These are phyloP conservation scores for Coemansia sp. DNA, from an alignment of 192 early-diverging fungal species.

Conservation along the genomic window DNA sequence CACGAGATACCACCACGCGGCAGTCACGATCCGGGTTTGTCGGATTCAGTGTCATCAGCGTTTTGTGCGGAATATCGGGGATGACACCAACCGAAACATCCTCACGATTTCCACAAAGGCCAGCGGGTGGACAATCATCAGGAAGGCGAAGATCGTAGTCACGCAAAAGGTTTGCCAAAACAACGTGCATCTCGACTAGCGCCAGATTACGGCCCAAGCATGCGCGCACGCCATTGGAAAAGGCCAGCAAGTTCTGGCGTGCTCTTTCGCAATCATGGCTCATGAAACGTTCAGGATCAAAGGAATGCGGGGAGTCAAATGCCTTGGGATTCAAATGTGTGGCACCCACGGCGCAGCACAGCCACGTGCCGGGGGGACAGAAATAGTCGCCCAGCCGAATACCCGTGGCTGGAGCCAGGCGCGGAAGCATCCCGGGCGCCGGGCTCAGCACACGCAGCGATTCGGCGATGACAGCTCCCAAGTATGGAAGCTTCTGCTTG, in stretches of 20 bases:
- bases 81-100: neutral
- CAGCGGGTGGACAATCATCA: neutral
- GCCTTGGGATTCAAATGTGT: constrained; percentile 36
- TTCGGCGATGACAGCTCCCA: constrained; percentile 51
- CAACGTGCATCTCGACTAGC: constrained; percentile 52
- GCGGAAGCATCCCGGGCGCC: constrained; percentile 41
- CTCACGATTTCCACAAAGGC: neutral
- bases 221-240: constrained; percentile 57
- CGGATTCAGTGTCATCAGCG: constrained; percentile 45
- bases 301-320: constrained; percentile 17
- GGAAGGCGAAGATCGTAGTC: constrained; percentile 28
- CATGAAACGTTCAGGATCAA: constrained; percentile 55
- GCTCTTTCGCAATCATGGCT: neutral
- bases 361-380: constrained; percentile 49
- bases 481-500: constrained; percentile 34
- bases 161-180: constrained; percentile 48
- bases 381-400: constrained; percentile 37
- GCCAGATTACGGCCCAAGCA: constrained; percentile 59
- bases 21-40: constrained; percentile 43
- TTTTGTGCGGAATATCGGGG: constrained; percentile 31
- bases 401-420: constrained; percentile 36
- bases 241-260: constrained; percentile 39
- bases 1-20: constrained; percentile 12
- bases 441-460: constrained; percentile 47
- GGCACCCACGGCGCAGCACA: constrained; percentile 35